A percentile compares a stretch with the other conserved stretches of the same genome.
These are phyloP conservation scores for Diaporthe batatas DNA, from an alignment of 2,329 filamentous ascomycete species.

Conservation along the genomic window DNA sequence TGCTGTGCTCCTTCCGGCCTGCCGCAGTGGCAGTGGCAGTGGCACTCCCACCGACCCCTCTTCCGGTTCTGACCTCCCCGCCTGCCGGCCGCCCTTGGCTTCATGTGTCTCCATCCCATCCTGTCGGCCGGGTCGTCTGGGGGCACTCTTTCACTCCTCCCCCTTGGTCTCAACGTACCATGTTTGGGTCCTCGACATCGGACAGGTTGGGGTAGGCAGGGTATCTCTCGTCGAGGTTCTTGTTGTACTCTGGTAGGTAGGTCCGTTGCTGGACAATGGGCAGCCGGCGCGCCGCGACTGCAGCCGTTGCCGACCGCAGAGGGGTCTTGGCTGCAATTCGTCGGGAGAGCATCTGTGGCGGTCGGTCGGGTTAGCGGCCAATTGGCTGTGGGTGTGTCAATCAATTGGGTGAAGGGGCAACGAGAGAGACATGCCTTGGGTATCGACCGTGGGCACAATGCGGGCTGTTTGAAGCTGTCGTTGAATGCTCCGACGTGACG, in stretches of 20 bases:
- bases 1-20: not conserved
- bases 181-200: conserved; percentile 72
- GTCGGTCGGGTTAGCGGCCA: not conserved
- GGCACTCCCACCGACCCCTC: conserved; percentile 55
- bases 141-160: not conserved
- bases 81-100: not conserved
- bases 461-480: not conserved
- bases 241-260: conserved; percentile 66
- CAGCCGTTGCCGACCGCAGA: conserved; percentile 58
- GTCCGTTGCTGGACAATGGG: conserved; percentile 69
- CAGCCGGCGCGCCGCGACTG: conserved; percentile 62
- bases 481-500: conserved; percentile 2
- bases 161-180: conserved; percentile 33
- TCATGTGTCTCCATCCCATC: not conserved
- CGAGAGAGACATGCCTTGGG: conserved; percentile 51
- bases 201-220: conserved; percentile 61
- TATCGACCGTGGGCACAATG: conserved; percentile 46
- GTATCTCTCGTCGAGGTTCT: conserved; percentile 66
- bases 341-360: conserved; percentile 70
- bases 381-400: not conserved
- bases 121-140: not conserved
- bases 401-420: not conserved
- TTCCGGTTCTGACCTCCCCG: conserved; percentile 45
- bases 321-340: conserved; percentile 66
- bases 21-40: no score